These are phyloP conservation scores for Sclerotiophoma versabilis DNA, from an alignment of 2,329 filamentous ascomycete genomes.

Conservation along the genomic window DNA sequence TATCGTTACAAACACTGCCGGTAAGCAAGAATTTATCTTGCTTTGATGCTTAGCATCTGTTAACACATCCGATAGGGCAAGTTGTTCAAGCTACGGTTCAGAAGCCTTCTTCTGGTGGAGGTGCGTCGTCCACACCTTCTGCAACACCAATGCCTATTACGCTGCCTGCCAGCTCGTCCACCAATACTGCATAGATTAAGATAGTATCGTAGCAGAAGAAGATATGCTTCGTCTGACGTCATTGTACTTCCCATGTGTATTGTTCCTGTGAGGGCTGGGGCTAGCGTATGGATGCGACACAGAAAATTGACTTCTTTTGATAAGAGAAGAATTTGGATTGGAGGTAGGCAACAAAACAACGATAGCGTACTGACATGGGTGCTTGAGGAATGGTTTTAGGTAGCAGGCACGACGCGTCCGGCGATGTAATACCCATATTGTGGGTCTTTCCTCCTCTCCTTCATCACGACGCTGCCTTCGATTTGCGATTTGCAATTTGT, in stretches of 20 bases:
- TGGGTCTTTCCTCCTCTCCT: too few relatives aligned
- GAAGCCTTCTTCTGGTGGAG: slow-evolving; percentile 35
- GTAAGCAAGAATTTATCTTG: neutral
- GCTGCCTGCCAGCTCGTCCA: slow-evolving; percentile 38
- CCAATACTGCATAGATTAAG: slow-evolving; percentile 22
- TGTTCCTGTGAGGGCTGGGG: neutral
- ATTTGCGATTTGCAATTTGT: too few relatives aligned
- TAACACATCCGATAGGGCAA: slow-evolving; percentile 50
- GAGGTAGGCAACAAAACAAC: too few relatives aligned
- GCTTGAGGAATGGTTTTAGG: too few relatives aligned
- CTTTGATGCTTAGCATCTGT: neutral
- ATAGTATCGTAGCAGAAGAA: neutral
- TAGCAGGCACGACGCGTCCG: too few relatives aligned
- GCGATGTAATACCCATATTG: too few relatives aligned
- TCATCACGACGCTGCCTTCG: too few relatives aligned
- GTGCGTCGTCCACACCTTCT: slow-evolving; percentile 30
- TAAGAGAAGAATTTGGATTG: too few relatives aligned
- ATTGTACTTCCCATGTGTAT: neutral
- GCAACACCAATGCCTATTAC: slow-evolving; percentile 40
- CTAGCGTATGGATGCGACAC: too few relatives aligned
- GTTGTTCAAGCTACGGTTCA: slow-evolving; percentile 60
- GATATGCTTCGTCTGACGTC: neutral
- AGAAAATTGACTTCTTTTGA: too few relatives aligned
- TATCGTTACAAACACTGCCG: slow-evolving; percentile 62
- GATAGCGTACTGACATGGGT: too few relatives aligned